Evolutionary conservation across 169 alveolate species (phyloP), one percentile per base, ranked within the genome.

Genomic region (Perkinsus chesapeaki): DNA sequence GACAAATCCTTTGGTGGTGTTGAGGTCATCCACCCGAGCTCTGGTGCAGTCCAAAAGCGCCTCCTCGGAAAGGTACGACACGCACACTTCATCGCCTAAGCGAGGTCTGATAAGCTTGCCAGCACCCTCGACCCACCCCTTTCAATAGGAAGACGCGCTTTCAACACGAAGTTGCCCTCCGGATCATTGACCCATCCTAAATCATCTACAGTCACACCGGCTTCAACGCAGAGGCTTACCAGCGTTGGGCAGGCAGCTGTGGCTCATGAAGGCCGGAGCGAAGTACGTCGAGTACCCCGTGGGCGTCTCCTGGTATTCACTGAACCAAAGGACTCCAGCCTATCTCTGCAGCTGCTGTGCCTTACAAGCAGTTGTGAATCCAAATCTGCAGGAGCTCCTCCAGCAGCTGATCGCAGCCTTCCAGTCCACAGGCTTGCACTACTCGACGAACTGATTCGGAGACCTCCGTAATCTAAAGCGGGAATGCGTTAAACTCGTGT

Each of bases 241-340:
- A 12, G 82, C 82, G 31, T 60, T 60, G 31, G 82, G 82, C 82
- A 60, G 31, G 27, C 82, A 60, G 31, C 82, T 60, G 82, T 60
- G 82, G 23, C 82, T 60, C 82, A 60, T 60, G 82, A 60, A 60
- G 82, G 82, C 82, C 82, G 82, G 82, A 7, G 82, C 82, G 27
- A 60, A 60, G 82, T 60, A 60, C 7, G 82, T 60, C 12, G 82
- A 60, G 82, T 60, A 60, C 37, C 82, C 82, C 23, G 31, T 60
- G 37, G 82, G 82, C 23, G 82, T 60, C 82, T 60, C 82, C 82
- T 60, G 82, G 82, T 60, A 60, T 60, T 60, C 82, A 60, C 82
- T 60, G 31, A 34, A 60, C 16, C 60, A 43, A 43, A 16, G 60
- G 60, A 43, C 5, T 5, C 23, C 23, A 60, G 36, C 31, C 31